Conservation (phyloP, 441 rosid genomes). For the Capsella rubella region DNA sequence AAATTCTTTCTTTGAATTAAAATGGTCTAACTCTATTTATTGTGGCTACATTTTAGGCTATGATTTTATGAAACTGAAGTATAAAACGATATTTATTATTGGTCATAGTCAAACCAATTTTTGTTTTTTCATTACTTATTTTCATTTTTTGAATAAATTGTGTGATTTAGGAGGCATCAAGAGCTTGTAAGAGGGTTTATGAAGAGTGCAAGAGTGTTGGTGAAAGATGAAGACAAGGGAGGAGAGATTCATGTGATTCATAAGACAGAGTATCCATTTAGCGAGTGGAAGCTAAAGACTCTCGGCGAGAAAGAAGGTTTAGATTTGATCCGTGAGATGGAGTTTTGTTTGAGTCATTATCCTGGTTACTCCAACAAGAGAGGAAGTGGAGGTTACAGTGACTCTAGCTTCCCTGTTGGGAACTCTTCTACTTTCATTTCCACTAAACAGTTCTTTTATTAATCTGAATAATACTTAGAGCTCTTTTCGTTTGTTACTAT, state of each 20-base stretch:
- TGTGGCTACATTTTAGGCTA: no score
- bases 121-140: no score
- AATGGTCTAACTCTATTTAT: no score
- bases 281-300: slow-evolving; percentile 39
- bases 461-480: background rate
- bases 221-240: slow-evolving; percentile 34
- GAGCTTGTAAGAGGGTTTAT: slow-evolving; percentile 48
- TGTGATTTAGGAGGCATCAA: slow-evolving; percentile 42
- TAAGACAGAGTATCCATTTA: slow-evolving; percentile 46
- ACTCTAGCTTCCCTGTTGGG: slow-evolving; percentile 48
- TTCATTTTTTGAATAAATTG: background rate
- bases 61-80: no score
- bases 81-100: no score
- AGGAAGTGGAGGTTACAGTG: slow-evolving; percentile 44
- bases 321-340: slow-evolving; percentile 1
- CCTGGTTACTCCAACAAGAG: slow-evolving; percentile 53
- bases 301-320: slow-evolving; percentile 24
- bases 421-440: slow-evolving; percentile 46
- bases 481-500: no score
- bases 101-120: no score
- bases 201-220: slow-evolving; percentile 43
- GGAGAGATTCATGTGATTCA: slow-evolving; percentile 54
- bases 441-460: slow-evolving; percentile 16
- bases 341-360: slow-evolving; percentile 33
- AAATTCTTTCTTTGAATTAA: no score